Conservation (phyloP, 2,329 filamentous ascomycete species). For the Xylaria polymorpha region DNA sequence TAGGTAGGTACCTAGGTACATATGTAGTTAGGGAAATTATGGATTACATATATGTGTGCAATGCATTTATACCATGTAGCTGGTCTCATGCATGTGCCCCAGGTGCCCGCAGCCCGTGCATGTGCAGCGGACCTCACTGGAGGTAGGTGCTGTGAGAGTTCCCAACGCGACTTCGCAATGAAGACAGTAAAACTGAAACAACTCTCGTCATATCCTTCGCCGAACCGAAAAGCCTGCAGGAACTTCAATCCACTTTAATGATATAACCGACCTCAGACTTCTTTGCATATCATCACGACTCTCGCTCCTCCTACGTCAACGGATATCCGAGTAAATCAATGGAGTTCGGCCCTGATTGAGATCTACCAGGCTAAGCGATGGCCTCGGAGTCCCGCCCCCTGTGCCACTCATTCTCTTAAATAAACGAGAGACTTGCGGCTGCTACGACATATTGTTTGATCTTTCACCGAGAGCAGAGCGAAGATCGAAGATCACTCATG, state of each 20-base stretch:
- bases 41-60: too few species aligned
- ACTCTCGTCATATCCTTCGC: conserved; percentile 1
- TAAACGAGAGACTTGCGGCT: conserved; percentile 13
- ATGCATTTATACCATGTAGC: conserved; percentile 14
- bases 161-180: conserved; percentile 8
- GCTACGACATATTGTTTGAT: neutral
- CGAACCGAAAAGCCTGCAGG: neutral
- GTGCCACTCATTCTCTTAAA: conserved; percentile 1
- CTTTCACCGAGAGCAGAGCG: neutral
- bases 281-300: neutral
- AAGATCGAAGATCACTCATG: conserved; percentile 63
- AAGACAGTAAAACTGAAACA: conserved; percentile 10
- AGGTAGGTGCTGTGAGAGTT: neutral
- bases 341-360: conserved; percentile 20
- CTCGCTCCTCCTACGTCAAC: neutral
- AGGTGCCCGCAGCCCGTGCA: too few species aligned
- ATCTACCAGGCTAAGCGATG: conserved; percentile 19
- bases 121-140: too few species aligned
- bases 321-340: neutral
- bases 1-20: too few species aligned
- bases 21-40: too few species aligned
- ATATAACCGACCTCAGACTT: neutral
- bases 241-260: neutral
- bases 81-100: neutral
- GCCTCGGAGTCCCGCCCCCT: conserved; percentile 13